Percentiles rank a stretch among this genome's conserved stretches.
phyloP scores from a whole-genome alignment of 208 protist genomes.

The Leptomonas seymouri region DNA sequence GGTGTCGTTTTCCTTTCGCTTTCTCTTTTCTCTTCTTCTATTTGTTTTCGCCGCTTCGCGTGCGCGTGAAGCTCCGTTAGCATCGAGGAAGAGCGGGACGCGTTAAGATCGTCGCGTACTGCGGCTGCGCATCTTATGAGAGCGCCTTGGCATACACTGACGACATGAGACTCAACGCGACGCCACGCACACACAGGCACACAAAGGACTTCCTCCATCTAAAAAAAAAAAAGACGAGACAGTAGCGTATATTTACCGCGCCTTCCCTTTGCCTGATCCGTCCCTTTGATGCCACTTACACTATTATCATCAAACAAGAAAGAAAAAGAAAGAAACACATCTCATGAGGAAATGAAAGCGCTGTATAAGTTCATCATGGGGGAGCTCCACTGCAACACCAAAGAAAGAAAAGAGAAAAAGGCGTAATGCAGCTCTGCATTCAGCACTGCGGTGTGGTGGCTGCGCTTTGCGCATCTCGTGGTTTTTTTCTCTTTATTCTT shows the following conservation, averaged over 20 bases:
- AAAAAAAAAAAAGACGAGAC: no score
- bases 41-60: no score
- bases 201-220: no score
- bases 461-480: no score
- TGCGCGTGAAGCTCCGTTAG: no score
- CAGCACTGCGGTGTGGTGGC: no score
- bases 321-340: not conserved
- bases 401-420: not conserved
- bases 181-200: not conserved
- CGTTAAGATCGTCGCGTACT: not conserved
- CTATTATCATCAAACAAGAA: conserved; percentile 1
- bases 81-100: not conserved
- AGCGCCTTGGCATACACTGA: conserved; percentile 62
- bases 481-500: no score
- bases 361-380: no score
- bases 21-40: not conserved
- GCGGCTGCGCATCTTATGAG: conserved; percentile 56
- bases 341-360: not conserved
- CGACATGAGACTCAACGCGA: not conserved
- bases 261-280: not conserved
- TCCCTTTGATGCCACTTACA: conserved; percentile 1
- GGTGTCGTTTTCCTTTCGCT: not conserved
- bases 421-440: no score
- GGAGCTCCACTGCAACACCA: not conserved
- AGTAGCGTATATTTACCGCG: not conserved